phyloP scores from a whole-genome alignment of 2,329 filamentous ascomycete genomes.

The Sordariomycetes sp. region DNA sequence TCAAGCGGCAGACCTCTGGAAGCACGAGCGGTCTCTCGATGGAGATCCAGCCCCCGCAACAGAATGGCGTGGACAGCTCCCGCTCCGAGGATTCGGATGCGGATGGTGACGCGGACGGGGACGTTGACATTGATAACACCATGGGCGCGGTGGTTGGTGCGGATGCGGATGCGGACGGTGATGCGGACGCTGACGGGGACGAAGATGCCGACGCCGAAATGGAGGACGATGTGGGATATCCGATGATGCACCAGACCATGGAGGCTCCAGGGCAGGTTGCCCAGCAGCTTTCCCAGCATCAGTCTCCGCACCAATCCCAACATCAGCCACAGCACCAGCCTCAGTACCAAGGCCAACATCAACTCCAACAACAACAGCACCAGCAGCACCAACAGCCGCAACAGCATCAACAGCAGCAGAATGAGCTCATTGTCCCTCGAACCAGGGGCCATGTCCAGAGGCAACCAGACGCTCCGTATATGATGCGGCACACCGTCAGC shows the following conservation, averaged over 20 bases:
- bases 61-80: background rate
- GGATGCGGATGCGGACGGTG: slow-evolving; percentile 17
- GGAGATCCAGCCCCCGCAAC: slow-evolving; percentile 20
- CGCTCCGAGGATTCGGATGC: slow-evolving; percentile 19
- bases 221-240: slow-evolving; percentile 37
- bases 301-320: slow-evolving; percentile 17
- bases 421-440: slow-evolving; percentile 28
- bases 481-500: slow-evolving; percentile 25
- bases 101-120: slow-evolving; percentile 21
- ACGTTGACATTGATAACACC: slow-evolving; percentile 23
- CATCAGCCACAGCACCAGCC: slow-evolving; percentile 11
- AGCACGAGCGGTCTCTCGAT: slow-evolving; percentile 14
- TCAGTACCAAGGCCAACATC: slow-evolving; percentile 9
- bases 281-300: slow-evolving; percentile 11
- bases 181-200: slow-evolving; percentile 11
- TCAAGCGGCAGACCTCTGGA: slow-evolving; percentile 9
- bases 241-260: background rate
- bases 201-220: slow-evolving; percentile 33
- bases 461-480: slow-evolving; percentile 23
- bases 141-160: slow-evolving; percentile 18
- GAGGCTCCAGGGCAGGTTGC: slow-evolving; percentile 14
- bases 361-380: background rate
- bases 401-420: slow-evolving; percentile 14
- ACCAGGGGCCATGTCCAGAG: slow-evolving; percentile 21
- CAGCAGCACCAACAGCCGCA: background rate